Evolutionary conservation across 2,329 filamentous ascomycete species (phyloP).

Genomic region (Lasiodiplodia sp.): DNA sequence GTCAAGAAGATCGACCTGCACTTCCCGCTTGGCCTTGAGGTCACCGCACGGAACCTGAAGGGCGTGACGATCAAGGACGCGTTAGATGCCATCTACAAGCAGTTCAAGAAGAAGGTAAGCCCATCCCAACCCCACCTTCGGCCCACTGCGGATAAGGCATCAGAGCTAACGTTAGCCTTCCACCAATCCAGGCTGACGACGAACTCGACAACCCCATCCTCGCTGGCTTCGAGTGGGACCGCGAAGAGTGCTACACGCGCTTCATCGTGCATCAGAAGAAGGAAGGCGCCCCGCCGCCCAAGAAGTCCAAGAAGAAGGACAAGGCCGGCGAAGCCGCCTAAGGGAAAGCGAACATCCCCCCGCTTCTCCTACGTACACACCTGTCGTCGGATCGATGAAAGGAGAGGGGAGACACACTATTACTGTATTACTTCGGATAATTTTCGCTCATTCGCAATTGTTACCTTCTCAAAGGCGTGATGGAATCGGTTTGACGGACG

Average conservation of each 20-base stretch:
- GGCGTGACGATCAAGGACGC: slow-evolving; percentile 98
- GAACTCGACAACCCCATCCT: slow-evolving; percentile 88
- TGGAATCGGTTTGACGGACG: background rate
- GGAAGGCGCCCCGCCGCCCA: slow-evolving; percentile 60
- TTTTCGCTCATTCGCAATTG: slow-evolving; percentile 14
- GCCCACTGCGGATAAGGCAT: background rate
- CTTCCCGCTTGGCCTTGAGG: slow-evolving; percentile 86
- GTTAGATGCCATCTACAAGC: slow-evolving; percentile 92
- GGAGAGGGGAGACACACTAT: background rate
- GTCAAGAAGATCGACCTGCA: slow-evolving; percentile 95
- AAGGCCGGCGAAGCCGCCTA: slow-evolving; percentile 42
- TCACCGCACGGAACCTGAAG: slow-evolving; percentile 88
- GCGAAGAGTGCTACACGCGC: slow-evolving; percentile 86
- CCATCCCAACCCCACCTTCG: slow-evolving; percentile 1
- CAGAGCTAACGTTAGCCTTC: background rate
- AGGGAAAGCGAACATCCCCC: slow-evolving; percentile 31
- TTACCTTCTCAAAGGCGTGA: background rate
- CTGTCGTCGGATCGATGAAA: background rate
- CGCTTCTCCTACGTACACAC: background rate
- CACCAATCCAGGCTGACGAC: slow-evolving; percentile 75
- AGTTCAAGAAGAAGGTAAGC: slow-evolving; percentile 92
- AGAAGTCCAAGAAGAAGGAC: slow-evolving; percentile 48
- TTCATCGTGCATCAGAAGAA: slow-evolving; percentile 87
- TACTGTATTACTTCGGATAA: slow-evolving; percentile 24
- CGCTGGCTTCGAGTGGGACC: slow-evolving; percentile 95